Percentiles rank a stretch among this genome's conserved stretches.
phyloP scores from a whole-genome alignment of 208 protist genomes.

The Histomonas meleagridis region DNA sequence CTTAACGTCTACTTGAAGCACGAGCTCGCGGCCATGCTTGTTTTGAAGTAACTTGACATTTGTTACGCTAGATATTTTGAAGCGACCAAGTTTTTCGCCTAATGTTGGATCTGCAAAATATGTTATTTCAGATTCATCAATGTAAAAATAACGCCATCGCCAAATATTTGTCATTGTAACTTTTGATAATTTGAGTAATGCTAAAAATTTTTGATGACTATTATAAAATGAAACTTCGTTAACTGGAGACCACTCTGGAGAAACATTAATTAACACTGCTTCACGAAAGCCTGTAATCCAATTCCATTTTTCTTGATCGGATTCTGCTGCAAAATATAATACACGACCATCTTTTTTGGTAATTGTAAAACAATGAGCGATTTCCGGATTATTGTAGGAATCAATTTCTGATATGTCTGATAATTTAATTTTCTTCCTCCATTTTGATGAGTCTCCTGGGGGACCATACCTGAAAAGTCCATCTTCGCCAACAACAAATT shows the following conservation, averaged over 20 bases:
- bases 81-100: neutral
- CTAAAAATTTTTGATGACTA: neutral
- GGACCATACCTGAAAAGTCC: neutral
- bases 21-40: neutral
- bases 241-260: neutral
- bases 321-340: conserved; percentile 20
- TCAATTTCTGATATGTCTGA: neutral
- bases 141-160: neutral
- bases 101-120: neutral
- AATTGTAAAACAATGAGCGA: neutral
- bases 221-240: neutral
- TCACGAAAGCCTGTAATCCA: neutral
- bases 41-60: neutral
- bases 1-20: neutral
- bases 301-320: conserved; percentile 29
- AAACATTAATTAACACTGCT: neutral
- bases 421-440: neutral
- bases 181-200: neutral
- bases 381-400: neutral
- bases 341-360: neutral
- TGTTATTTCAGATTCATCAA: neutral
- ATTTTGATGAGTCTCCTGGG: neutral
- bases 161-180: neutral
- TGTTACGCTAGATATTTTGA: neutral
- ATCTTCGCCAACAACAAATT: neutral